Base-by-base conservation (phyloP, 257 asterid genomes). In the Petunia axillaris region DNA sequence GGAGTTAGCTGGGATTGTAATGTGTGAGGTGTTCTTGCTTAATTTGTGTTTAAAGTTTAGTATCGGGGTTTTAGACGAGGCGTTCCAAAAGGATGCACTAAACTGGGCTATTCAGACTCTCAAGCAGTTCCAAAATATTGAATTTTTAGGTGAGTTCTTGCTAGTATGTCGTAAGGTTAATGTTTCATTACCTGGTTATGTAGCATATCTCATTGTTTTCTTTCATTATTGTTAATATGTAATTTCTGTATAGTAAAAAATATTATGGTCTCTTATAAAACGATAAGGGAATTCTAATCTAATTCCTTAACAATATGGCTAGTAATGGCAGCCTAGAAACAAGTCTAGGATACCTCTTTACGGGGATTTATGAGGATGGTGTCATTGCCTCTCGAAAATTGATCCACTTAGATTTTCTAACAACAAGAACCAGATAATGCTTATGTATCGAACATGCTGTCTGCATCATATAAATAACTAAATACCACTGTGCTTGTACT, bases 11-110 rank as follows among this genome's bases (percentile, higher is more conserved):
- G 94, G 91, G 78, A 79, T 89, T 14, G 97, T 94, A 76, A 82
- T 91, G 67, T 87, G 90, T 81, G 90, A 92, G 89, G 88, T 93
- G 81, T 87, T 91, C 83, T 80, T 90, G 81, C 84, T 94, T 85
- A 87, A 89, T 79, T 60, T 94, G 85, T 87, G 85, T 81, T 64
- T 89, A 84, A 85, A 86, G 84, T 84, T 89, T 73, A 82, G 78
- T 80, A 84, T 84, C 8, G 85, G 84, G 66, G 75, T 52, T 83
- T 55, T 63, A 54, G 44, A 63, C 36, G 91, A 84, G 84, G 91
- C 85, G 75, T 48, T 85, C 78, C 87, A 85, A 84, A 86, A 64
- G 75, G 84, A 87, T 75, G 75, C 85, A 50, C 80, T 41, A 39
- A 84, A 85, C 54, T 85, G 85, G 83, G 91, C 85, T 1, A 86